Conservation (phyloP, 106 monocot species). For the Allium cepa region DNA sequence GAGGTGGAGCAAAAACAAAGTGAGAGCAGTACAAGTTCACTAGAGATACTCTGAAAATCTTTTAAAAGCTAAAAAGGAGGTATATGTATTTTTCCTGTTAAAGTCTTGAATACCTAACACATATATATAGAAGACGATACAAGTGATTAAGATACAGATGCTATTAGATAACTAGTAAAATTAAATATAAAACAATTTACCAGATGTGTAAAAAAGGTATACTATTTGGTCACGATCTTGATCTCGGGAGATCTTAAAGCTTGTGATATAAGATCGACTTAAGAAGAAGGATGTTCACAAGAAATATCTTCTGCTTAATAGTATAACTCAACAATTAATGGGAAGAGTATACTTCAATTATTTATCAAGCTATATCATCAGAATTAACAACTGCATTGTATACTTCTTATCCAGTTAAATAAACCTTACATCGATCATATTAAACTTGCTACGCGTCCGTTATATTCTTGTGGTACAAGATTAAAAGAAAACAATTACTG, state of each 20-base stretch:
- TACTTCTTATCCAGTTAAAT: too few species aligned
- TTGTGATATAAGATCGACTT: conserved; percentile 3
- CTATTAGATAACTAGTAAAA: not conserved
- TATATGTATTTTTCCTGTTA: not conserved
- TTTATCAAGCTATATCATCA: too few species aligned
- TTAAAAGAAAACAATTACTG: too few species aligned
- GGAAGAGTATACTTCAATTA: not conserved
- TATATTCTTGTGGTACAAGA: too few species aligned
- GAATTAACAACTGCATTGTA: too few species aligned
- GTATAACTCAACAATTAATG: not conserved
- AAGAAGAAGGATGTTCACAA: not conserved
- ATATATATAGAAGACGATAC: conserved; percentile 1
- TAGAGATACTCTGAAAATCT: not conserved
- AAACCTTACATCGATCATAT: too few species aligned
- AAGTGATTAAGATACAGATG: not conserved
- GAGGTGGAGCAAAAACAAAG: not conserved
- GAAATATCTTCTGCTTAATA: conserved; percentile 6
- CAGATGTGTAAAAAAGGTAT: not conserved
- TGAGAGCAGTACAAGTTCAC: not conserved
- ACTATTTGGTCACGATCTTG: conserved; percentile 9
- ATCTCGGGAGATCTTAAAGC: conserved; percentile 1
- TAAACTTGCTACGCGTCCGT: too few species aligned
- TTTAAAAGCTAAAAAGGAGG: not conserved
- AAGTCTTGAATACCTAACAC: not conserved
- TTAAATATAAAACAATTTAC: conserved; percentile 4